Evolutionary conservation across 2,329 filamentous ascomycete species (phyloP).

Genomic region (Incumbomyces lentus): DNA sequence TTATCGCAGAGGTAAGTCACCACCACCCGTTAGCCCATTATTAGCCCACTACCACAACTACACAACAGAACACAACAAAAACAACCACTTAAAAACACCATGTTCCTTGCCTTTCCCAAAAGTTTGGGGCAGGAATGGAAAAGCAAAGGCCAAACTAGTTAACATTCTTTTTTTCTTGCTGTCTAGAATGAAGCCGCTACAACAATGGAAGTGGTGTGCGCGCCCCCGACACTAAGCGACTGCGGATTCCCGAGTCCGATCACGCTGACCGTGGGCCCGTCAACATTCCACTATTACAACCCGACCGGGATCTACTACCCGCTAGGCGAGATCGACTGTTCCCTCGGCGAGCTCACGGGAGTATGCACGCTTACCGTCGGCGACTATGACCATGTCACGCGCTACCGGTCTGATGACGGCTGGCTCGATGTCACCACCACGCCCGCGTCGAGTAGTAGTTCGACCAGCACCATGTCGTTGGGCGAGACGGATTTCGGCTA

Average conservation of each 20-base stretch:
- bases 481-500: not conserved
- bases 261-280: not conserved
- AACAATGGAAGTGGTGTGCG: not conserved
- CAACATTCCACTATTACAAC: not conserved
- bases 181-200: not conserved
- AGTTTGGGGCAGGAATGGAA: no score
- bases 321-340: not conserved
- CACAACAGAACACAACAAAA: no score
- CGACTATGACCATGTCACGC: not conserved
- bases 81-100: no score
- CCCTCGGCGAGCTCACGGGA: not conserved
- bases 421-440: slow-evolving; percentile 1
- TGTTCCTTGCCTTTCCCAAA: not conserved
- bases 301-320: not conserved
- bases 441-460: not conserved
- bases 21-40: not conserved
- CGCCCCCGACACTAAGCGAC: not conserved
- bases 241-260: not conserved
- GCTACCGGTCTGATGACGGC: not conserved
- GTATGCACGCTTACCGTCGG: not conserved
- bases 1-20: not conserved
- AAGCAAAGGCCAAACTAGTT: not conserved
- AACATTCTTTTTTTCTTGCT: not conserved
- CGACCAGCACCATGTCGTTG: not conserved
- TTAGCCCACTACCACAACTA: no score